Percentiles rank a stretch among this genome's conserved stretches.
Conservation (phyloP, 768 basidiomycete genomes). For the Pleurotus tuber-regium region DNA sequence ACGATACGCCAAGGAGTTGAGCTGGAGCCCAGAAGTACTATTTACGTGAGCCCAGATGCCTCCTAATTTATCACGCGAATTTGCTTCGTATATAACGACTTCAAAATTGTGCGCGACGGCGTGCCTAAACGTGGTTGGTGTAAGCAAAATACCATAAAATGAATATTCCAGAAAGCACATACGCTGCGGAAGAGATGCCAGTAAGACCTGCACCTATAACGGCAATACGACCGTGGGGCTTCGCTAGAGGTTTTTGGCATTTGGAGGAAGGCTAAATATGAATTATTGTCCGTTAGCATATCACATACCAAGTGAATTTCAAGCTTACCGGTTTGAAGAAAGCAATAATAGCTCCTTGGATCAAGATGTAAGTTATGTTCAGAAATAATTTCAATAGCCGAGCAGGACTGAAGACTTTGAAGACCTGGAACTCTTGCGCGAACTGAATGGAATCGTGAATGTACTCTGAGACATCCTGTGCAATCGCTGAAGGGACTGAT, state of each 20-base stretch:
- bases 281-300: neutral
- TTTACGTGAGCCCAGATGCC: constrained; percentile 55
- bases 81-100: constrained; percentile 46
- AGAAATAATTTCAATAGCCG: neutral
- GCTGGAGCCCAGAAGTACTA: constrained; percentile 46
- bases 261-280: constrained; percentile 21
- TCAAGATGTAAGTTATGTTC: neutral
- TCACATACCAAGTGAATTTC: neutral
- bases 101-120: constrained; percentile 51
- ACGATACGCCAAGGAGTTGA: constrained; percentile 50
- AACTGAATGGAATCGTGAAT: neutral
- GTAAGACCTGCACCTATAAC: constrained; percentile 51
- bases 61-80: constrained; percentile 29
- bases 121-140: constrained; percentile 24
- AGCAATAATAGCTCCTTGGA: neutral
- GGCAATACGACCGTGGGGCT: constrained; percentile 42
- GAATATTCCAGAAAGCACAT: constrained; percentile 17
- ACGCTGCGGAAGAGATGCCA: constrained; percentile 51
- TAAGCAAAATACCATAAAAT: neutral
- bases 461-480: neutral
- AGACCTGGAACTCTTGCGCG: neutral
- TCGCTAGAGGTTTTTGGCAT: constrained; percentile 20
- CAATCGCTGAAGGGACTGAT: neutral
- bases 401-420: neutral
- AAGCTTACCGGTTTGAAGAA: neutral